A percentile compares a stretch with the other conserved stretches of the same genome.
Conservation (phyloP, 1,139 yeast species). For the Suhomyces bolitotheri region DNA sequence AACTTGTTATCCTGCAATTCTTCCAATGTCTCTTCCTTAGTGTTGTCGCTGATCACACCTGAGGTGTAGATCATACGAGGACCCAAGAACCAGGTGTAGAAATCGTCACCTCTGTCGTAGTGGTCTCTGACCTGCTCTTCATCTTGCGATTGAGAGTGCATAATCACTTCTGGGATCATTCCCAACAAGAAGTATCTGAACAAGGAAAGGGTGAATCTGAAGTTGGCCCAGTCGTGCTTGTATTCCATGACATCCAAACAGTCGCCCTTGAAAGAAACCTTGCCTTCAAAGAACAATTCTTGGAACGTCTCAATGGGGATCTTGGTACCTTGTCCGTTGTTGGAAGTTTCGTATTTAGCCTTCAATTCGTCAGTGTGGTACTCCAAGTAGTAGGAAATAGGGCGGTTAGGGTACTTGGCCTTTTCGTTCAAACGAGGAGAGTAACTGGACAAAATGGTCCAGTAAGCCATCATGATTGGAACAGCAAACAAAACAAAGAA, state of each 20-base stretch:
- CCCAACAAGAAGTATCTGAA: conserved; percentile 83
- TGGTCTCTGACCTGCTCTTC: conserved; percentile 96
- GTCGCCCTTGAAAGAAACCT: conserved; percentile 88
- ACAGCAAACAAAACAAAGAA: conserved; percentile 53
- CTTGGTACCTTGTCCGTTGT: conserved; percentile 63
- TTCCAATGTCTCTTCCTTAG: conserved; percentile 75
- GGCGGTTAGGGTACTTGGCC: conserved; percentile 72
- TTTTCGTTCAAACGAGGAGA: conserved; percentile 84
- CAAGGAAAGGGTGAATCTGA: conserved; percentile 73
- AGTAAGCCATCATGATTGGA: conserved; percentile 77
- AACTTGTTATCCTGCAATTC: conserved; percentile 89
- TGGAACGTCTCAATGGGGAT: conserved; percentile 94
- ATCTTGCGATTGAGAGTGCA: conserved; percentile 92
- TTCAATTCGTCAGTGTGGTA: conserved; percentile 77
- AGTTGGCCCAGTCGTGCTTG: conserved; percentile 90
- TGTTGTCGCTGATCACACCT: conserved; percentile 76
- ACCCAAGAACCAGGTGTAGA: conserved; percentile 91
- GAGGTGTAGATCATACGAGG: conserved; percentile 94
- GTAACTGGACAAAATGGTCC: conserved; percentile 76
- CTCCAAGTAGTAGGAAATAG: conserved; percentile 76
- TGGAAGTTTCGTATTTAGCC: conserved; percentile 58
- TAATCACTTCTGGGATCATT: conserved; percentile 88
- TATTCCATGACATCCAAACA: conserved; percentile 79
- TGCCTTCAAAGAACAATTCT: conserved; percentile 79
- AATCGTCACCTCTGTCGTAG: conserved; percentile 95